Conservation (phyloP, 2,329 filamentous ascomycete genomes). For the Fusarium scirpi region DNA sequence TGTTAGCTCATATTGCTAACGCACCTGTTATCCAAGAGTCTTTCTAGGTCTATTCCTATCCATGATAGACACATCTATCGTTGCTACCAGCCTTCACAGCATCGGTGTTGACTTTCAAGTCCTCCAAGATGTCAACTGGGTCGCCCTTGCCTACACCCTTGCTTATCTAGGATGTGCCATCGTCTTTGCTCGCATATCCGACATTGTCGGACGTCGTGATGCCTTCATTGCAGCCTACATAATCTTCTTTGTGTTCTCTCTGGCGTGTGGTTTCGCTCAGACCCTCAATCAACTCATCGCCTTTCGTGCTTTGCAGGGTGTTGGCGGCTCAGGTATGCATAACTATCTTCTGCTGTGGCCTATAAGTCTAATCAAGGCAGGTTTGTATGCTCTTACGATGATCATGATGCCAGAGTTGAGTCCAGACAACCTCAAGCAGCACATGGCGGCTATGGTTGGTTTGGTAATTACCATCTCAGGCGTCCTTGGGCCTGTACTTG, state of each 20-base stretch:
- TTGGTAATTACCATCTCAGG: conserved; percentile 62
- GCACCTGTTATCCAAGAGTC: conserved; percentile 52
- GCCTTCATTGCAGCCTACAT: conserved; percentile 64
- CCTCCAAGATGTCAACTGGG: conserved; percentile 62
- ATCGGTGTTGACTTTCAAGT: conserved; percentile 65
- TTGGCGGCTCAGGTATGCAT: conserved; percentile 62
- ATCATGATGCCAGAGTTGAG: conserved; percentile 65
- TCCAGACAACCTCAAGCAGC: conserved; percentile 54
- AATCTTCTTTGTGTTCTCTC: conserved; percentile 67
- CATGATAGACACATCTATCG: conserved; percentile 70
- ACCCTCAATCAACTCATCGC: conserved; percentile 59
- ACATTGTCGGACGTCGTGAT: conserved; percentile 65
- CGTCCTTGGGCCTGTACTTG: conserved; percentile 64
- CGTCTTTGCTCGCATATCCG: conserved; percentile 65
- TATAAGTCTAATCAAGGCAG: conserved; percentile 42
- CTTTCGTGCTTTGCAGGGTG: conserved; percentile 62
- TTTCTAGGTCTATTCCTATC: conserved; percentile 67
- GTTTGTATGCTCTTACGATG: conserved; percentile 68
- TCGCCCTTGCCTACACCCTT: conserved; percentile 67
- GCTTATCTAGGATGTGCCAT: conserved; percentile 69
- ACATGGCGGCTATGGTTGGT: conserved; percentile 62
- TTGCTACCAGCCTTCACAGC: conserved; percentile 68
- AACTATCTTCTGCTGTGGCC: neutral
- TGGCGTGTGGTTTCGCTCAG: conserved; percentile 61
- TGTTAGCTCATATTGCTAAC: neutral